A percentile compares a stretch with the other conserved stretches of the same genome.
phyloP scores from a whole-genome alignment of 176 grass and related monocot species.

The Sorghum bicolor region Sorghum_bicolor_NCBIv3 NC_012878.2:5578001-5578500 shows the following conservation, averaged over 20 bases:
- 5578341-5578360: conserved; percentile 39
- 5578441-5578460: too few species aligned
- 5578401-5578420: too few species aligned
- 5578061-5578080: conserved; percentile 58
- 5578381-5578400: too few species aligned
- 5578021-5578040: conserved; percentile 46
- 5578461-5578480: too few species aligned
- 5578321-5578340: conserved; percentile 56
- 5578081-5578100: conserved; percentile 58
- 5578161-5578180: conserved; percentile 37
- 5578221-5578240: conserved; percentile 74
- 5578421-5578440: too few species aligned
- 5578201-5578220: conserved; percentile 35
- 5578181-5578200: conserved; percentile 52
- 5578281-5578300: conserved; percentile 27
- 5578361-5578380: background rate
- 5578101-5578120: conserved; percentile 37
- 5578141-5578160: conserved; percentile 36
- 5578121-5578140: conserved; percentile 39
- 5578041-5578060: conserved; percentile 55
- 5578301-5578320: conserved; percentile 50
- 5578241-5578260: conserved; percentile 53
- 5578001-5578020: background rate
- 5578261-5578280: conserved; percentile 25
- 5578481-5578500: too few species aligned